Conservation (phyloP, 129 eudicot genomes). For the Flaveria ramosissima region DNA sequence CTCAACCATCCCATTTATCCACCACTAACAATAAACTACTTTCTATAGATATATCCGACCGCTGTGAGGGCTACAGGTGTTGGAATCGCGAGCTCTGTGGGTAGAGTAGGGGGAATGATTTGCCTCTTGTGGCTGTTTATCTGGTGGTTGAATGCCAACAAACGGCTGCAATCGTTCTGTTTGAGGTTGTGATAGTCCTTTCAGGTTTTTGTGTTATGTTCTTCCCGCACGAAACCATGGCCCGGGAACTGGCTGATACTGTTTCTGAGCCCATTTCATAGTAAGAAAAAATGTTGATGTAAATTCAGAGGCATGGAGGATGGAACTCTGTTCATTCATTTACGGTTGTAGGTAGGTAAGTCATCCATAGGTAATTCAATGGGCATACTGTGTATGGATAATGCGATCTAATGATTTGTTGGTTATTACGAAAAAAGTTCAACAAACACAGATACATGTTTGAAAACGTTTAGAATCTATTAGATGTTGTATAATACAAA, state of each 20-base stretch:
- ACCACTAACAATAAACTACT: slow-evolving; percentile 6
- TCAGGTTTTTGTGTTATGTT: slow-evolving; percentile 53
- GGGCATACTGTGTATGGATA: neutral
- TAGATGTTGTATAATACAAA: neutral
- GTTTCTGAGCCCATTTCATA: slow-evolving; percentile 27
- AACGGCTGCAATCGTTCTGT: slow-evolving; percentile 53
- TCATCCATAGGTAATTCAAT: neutral
- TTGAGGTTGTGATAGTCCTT: slow-evolving; percentile 53
- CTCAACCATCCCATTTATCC: neutral
- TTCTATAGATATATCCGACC: slow-evolving; percentile 66
- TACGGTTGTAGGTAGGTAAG: slow-evolving; percentile 6
- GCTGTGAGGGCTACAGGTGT: slow-evolving; percentile 68
- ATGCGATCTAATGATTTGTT: neutral
- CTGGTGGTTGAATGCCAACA: slow-evolving; percentile 58
- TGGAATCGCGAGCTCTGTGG: slow-evolving; percentile 64
- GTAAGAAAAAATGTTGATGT: slow-evolving; percentile 11
- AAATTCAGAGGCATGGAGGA: neutral
- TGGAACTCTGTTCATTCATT: neutral
- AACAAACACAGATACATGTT: neutral
- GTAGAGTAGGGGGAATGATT: slow-evolving; percentile 68
- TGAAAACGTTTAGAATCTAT: neutral
- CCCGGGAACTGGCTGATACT: slow-evolving; percentile 47
- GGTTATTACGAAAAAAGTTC: neutral
- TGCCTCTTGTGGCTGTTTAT: slow-evolving; percentile 60
- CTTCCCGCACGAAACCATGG: slow-evolving; percentile 69